Percentiles rank a stretch among this genome's conserved stretches.
phyloP scores from a whole-genome alignment of 495 filamentous ascomycete species.

The Hypoxylon crocopeplum region DNA sequence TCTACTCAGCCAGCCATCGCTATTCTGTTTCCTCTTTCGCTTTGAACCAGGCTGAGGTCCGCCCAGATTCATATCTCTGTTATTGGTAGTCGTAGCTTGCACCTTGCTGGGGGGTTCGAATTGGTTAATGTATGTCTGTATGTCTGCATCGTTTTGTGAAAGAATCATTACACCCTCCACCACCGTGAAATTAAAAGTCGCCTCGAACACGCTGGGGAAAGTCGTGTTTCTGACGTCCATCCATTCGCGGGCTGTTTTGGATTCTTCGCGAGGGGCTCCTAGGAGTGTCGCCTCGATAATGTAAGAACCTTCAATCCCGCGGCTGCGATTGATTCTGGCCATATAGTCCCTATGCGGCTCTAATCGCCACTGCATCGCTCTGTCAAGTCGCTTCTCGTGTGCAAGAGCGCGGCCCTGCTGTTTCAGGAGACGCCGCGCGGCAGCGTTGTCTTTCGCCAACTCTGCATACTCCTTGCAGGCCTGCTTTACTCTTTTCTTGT shows the following conservation, averaged over 20 bases:
- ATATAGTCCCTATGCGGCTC: slow-evolving; percentile 8
- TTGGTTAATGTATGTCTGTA: not conserved
- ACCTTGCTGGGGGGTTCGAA: not conserved
- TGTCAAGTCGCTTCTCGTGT: slow-evolving; percentile 4
- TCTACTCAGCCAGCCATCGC: not conserved
- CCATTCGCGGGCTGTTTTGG: not conserved
- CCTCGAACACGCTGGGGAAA: slow-evolving; percentile 4
- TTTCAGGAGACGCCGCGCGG: slow-evolving; percentile 5
- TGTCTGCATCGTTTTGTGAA: not conserved
- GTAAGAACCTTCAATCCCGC: slow-evolving; percentile 8
- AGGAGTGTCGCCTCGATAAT: not conserved
- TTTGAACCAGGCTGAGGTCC: slow-evolving; percentile 1
- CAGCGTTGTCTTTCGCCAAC: slow-evolving; percentile 10
- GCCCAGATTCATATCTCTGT: not conserved
- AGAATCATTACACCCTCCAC: slow-evolving; percentile 6
- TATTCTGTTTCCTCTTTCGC: slow-evolving; percentile 3
- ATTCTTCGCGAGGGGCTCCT: not conserved
- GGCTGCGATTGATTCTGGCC: not conserved
- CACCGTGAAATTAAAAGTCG: slow-evolving; percentile 9
- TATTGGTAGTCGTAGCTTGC: not conserved
- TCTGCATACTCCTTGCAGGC: slow-evolving; percentile 7
- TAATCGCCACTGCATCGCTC: not conserved
- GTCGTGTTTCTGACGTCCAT: slow-evolving; percentile 9
- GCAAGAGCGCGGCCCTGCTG: not conserved
- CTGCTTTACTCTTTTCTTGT: slow-evolving; percentile 15